phyloP scores from a whole-genome alignment of 257 asterid species.

The Solanum arcanum region DNA sequence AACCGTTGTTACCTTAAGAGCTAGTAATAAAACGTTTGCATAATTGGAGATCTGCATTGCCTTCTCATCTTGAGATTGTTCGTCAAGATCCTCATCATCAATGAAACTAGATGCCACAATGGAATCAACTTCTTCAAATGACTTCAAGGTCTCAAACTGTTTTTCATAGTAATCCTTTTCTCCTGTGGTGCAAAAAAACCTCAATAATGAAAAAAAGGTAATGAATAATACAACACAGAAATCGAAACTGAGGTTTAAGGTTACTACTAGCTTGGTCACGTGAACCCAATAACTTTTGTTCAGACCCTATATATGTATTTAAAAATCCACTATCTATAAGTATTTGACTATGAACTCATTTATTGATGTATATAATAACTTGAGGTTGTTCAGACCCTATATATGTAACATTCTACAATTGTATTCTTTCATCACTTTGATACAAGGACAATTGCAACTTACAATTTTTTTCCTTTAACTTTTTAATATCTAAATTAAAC shows the following conservation, averaged over 20 bases:
- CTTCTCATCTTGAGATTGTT: slow-evolving; percentile 58
- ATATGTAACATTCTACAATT: not conserved
- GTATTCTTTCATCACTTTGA: not conserved
- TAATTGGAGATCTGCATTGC: slow-evolving; percentile 87
- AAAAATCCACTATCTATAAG: not conserved
- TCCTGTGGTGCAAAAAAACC: slow-evolving; percentile 24
- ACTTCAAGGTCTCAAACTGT: slow-evolving; percentile 64
- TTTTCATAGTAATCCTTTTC: slow-evolving; percentile 70
- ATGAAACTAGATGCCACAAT: slow-evolving; percentile 26
- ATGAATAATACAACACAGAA: not conserved
- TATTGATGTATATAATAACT: not conserved
- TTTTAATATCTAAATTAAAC: not conserved
- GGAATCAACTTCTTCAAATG: slow-evolving; percentile 67
- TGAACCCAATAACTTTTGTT: not conserved
- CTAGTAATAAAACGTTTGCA: slow-evolving; percentile 60
- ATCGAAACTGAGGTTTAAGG: not conserved
- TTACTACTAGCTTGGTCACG: not conserved
- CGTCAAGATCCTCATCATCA: slow-evolving; percentile 55
- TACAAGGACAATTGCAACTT: not conserved
- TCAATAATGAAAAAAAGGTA: not conserved
- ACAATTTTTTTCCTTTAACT: not conserved
- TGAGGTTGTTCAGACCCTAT: not conserved
- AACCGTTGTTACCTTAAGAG: slow-evolving; percentile 45
- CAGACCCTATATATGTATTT: not conserved
- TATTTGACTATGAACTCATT: not conserved